Base-by-base conservation (phyloP, 108 stramenopile genomes). In the Pelagomonas calceolata region DNA sequence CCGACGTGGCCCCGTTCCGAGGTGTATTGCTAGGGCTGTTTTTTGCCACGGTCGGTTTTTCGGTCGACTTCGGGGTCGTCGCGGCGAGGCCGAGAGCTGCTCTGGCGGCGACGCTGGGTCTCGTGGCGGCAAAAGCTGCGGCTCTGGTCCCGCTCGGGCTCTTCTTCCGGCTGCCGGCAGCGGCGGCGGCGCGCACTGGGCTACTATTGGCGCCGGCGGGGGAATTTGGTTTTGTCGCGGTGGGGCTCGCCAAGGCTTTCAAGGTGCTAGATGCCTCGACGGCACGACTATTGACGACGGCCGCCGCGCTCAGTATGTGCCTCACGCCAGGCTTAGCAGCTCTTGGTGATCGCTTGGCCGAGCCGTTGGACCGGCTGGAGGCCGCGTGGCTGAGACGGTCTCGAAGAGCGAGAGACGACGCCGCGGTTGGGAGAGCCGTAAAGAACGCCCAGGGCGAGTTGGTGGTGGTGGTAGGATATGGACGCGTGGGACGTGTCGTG, bases 191-290 rank as follows among this genome's bases (percentile, higher is more conserved):
- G 66, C 90, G 93, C 77, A 90, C 88, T 34, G 95, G 94, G 7
- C 79, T 95, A 45, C 90, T 97, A 73, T 80, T 95, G 36, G 85
- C 85, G 72, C 95, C 95, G 80, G 95, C 91, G 17, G 95, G 95
- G 64, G 95, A 97, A 77, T 97, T 97, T 81, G 95, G 94, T n/a
- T 97, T 97, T 66, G 95, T 97, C 26, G 93, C 95, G 0, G 94
- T 97, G 75, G 93, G 90, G 30, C 72, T 95, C 70, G 95, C 95
- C 9, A 82, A 92, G 65, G 81, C 86, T 26, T 78, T 94, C 36
- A 91, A 78, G n/a, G 72, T 83, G 43, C 79, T 96, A 31, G 81
- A 85, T 66, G 74, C 80, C 45, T 70, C 81, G 32, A 88, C 87
- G 31, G 91, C 93, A 51, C 94, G 95, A 73, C 76, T 97, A 43